These are phyloP conservation scores for Cornus suecica DNA, from an alignment of 148 eudicot species.

Conservation along the genomic window DNA sequence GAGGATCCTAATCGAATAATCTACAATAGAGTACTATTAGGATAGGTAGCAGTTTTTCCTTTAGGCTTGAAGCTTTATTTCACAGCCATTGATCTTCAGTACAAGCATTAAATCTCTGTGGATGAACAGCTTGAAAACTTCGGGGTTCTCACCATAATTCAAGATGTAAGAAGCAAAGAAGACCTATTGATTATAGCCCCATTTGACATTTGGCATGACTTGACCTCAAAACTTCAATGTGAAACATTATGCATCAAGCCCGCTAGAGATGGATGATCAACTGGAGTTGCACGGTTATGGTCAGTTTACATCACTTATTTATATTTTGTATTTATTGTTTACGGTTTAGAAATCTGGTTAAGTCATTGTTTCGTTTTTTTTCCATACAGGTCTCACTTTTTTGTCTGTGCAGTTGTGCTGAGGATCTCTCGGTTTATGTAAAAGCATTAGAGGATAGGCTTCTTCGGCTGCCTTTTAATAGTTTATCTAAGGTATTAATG, in stretches of 20 bases:
- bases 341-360: conserved; percentile 1
- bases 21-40: not conserved
- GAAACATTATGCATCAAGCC: conserved; percentile 81
- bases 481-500: conserved; percentile 69
- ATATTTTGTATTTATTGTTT: conserved; percentile 9
- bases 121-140: conserved; percentile 53
- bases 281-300: conserved; percentile 93
- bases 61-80: conserved; percentile 1
- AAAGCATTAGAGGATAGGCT: conserved; percentile 66
- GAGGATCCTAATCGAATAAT: not conserved
- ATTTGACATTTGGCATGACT: conserved; percentile 52
- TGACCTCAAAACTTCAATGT: conserved; percentile 62
- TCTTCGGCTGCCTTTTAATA: conserved; percentile 64
- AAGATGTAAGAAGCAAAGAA: conserved; percentile 53
- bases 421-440: conserved; percentile 65
- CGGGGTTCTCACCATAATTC: conserved; percentile 78
- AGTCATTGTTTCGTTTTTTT: not conserved
- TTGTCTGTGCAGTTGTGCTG: conserved; percentile 43
- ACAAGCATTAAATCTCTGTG: conserved; percentile 13
- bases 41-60: not conserved
- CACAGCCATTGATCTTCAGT: not conserved
- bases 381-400: conserved; percentile 8
- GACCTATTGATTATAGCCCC: conserved; percentile 44
- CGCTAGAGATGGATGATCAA: conserved; percentile 91
- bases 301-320: conserved; percentile 25